These are phyloP conservation scores for Aureobasidium subglaciale DNA, from an alignment of 2,329 filamentous ascomycete species.

Conservation along the genomic window DNA sequence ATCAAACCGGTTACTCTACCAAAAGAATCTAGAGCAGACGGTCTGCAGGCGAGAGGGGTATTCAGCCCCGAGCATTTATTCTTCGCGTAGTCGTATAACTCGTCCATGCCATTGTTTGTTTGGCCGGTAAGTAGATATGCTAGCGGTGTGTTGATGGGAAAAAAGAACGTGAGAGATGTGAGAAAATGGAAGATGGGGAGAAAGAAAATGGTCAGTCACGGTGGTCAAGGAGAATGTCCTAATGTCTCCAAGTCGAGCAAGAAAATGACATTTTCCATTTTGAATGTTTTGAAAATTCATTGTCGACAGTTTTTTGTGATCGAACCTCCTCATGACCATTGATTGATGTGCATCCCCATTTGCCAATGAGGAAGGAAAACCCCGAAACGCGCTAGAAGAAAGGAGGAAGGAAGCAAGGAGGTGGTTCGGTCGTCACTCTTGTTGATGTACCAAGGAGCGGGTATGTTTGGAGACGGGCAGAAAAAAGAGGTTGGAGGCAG, in stretches of 20 bases:
- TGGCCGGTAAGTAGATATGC: conserved; percentile 81
- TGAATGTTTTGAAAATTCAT: conserved; percentile 8
- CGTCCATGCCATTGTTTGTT: conserved; percentile 57
- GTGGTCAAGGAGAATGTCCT: background rate
- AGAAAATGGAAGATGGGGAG: background rate
- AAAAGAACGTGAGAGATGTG: background rate
- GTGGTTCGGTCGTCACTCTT: background rate
- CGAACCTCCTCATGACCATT: conserved; percentile 9
- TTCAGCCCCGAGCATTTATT: conserved; percentile 51
- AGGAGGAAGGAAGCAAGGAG: background rate
- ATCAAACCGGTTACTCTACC: conserved; percentile 69
- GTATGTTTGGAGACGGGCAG: background rate
- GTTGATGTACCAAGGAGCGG: background rate
- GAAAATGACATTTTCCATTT: background rate
- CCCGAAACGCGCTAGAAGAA: conserved; percentile 12
- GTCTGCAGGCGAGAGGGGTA: conserved; percentile 70
- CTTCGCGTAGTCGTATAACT: conserved; percentile 95
- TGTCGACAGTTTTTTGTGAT: conserved; percentile 9
- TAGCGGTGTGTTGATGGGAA: conserved; percentile 48
- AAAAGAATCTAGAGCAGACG: conserved; percentile 54
- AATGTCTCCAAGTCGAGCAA: background rate
- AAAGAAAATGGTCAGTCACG: background rate
- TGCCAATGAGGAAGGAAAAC: conserved; percentile 8
- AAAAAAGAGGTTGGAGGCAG: background rate
- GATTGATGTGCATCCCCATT: conserved; percentile 4